Base-by-base conservation (phyloP, 345 rosid genomes). In the Eucalyptus sp. region DNA sequence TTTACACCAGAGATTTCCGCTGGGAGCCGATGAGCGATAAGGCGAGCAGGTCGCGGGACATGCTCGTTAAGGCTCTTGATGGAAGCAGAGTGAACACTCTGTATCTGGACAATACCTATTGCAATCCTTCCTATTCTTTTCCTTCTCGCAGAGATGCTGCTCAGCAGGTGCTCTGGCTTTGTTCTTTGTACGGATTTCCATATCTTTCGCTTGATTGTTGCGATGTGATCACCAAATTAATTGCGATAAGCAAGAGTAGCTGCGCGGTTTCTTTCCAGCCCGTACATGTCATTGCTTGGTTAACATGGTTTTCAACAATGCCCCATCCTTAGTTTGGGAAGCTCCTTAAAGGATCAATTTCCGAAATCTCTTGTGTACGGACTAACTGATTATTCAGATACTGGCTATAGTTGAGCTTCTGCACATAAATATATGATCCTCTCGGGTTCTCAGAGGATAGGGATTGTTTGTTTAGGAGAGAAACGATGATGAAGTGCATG, bases 31-130 rank as follows among this genome's bases (percentile, higher is more conserved):
- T 64, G 25, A 41, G 91, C 20, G 91, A 91, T 85, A 91, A 88
- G 71, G 90, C 91, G 4, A 90, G 89, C 25, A 89, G 46, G 58
- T 92, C 90, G 13, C 93, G 91, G 86, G 88, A 62, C 33, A 89
- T 89, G 68, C 94, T 96, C 37, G 81, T 91, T 50, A 83, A 89
- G 87, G 96, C 96, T 90, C 90, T 96, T 12, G 44, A 92, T 41
- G 90, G 91, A 22, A 83, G 90, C 58, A 89, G 83, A 7, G 93
- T 96, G 8, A 93, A 94, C 86, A 87, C 91, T 87, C 95, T 97
- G 52, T 94, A 97, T 87, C 89, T 96, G 92, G 97, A 97, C 54
- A 94, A 96, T 93, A 97, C 97, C 13, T 97, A 95, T 41, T 96
- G 98, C 86, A 95, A 95, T 89, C 96, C 97, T 13, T 89, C 93